phyloP scores from a whole-genome alignment of 805 yeast species.

The Myxozyma neglecta region DNA sequence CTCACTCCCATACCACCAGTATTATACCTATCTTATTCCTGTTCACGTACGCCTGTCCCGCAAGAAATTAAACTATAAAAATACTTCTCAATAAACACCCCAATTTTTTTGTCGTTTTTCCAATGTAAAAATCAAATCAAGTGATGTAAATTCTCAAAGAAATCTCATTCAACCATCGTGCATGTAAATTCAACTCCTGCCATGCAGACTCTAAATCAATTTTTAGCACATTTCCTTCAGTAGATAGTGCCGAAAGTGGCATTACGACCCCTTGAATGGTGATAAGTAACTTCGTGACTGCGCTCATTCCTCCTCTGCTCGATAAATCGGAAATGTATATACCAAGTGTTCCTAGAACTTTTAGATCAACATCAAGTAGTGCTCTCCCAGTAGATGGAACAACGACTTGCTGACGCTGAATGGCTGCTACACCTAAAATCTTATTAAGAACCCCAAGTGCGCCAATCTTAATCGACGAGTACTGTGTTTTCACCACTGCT shows the following conservation, averaged over 20 bases:
- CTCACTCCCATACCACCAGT: too few species aligned
- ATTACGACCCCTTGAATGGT: slow-evolving; percentile 29
- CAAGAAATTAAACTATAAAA: too few species aligned
- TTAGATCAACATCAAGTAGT: slow-evolving; percentile 23
- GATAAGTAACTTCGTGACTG: slow-evolving; percentile 14
- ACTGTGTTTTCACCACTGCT: slow-evolving; percentile 20
- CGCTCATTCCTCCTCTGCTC: background rate
- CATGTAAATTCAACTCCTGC: slow-evolving; percentile 18
- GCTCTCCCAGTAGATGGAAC: slow-evolving; percentile 26
- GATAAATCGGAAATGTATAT: slow-evolving; percentile 21
- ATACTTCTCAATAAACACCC: background rate
- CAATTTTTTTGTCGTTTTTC: background rate
- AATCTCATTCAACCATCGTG: slow-evolving; percentile 28
- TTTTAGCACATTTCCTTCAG: slow-evolving; percentile 17
- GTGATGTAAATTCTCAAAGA: slow-evolving; percentile 23
- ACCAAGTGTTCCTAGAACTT: slow-evolving; percentile 25
- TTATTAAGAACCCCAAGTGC: slow-evolving; percentile 25
- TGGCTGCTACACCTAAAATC: slow-evolving; percentile 27
- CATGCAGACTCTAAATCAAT: slow-evolving; percentile 27
- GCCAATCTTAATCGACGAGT: slow-evolving; percentile 16
- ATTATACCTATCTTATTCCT: too few species aligned
- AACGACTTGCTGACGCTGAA: slow-evolving; percentile 23
- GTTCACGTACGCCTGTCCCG: too few species aligned
- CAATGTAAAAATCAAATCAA: background rate
- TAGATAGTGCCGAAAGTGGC: slow-evolving; percentile 20